Percentiles rank a stretch among this genome's conserved stretches.
Conservation (phyloP, 1,139 yeast genomes). For the Yamadazyma oceani region DNA sequence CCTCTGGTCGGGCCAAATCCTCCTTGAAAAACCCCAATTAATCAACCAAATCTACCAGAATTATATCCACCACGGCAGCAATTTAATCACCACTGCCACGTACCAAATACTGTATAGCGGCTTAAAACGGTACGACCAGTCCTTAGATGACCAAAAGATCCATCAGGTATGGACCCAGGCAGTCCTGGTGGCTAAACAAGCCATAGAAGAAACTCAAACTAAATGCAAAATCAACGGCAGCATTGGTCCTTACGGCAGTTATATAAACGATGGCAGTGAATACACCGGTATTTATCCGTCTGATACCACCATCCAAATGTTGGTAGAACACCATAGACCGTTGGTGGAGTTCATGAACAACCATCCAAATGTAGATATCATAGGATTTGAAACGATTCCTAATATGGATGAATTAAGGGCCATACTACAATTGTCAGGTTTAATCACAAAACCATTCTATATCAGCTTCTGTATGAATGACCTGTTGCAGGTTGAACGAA, state of each 20-base stretch:
- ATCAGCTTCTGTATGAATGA: slow-evolving; percentile 30
- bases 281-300: slow-evolving; percentile 58
- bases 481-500: too few species aligned
- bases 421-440: slow-evolving; percentile 16
- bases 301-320: slow-evolving; percentile 25
- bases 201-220: slow-evolving; percentile 17
- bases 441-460: slow-evolving; percentile 27
- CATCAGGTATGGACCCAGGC: slow-evolving; percentile 30
- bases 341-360: slow-evolving; percentile 40
- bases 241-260: slow-evolving; percentile 76
- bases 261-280: slow-evolving; percentile 63
- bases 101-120: slow-evolving; percentile 58
- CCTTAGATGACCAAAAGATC: slow-evolving; percentile 22
- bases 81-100: slow-evolving; percentile 56
- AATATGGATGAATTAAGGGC: slow-evolving; percentile 48
- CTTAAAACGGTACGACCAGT: slow-evolving; percentile 4
- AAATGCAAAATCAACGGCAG: slow-evolving; percentile 37
- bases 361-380: slow-evolving; percentile 44
- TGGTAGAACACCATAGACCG: slow-evolving; percentile 49
- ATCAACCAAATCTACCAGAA: slow-evolving; percentile 51
- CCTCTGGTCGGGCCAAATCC: slow-evolving; percentile 64
- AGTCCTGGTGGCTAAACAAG: slow-evolving; percentile 30
- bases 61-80: slow-evolving; percentile 56
- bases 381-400: slow-evolving; percentile 72
- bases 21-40: slow-evolving; percentile 45